Evolutionary conservation across 2,329 filamentous ascomycete species (phyloP), one percentile per base, ranked within the genome.

Genomic region (Diaporthe vaccinii): DNA sequence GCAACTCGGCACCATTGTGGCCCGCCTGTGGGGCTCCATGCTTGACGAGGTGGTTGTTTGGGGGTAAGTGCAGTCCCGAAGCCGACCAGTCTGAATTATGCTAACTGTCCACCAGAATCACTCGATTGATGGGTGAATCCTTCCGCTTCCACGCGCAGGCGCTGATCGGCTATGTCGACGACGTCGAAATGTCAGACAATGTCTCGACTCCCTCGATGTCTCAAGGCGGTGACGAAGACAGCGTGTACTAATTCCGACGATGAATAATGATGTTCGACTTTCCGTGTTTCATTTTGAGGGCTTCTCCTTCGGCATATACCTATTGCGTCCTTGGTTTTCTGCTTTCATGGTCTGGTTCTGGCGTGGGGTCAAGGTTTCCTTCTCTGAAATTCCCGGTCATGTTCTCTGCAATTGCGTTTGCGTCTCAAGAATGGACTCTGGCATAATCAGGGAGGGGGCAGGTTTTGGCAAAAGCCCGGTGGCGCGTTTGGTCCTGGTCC

Each of bases 41-140:
- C 92, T 98, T 78, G 97, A 98, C 83, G 97, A 98, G 86, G 97
- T 98, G 78, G 96, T 98, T 79, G 97, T 99, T 76, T 98, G 97
- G 97, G 97, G 97, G 95, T 98, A 93, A 91, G 95, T 94, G 6
- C 10, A n/a, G 25, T 57, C 44, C 46, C 9, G 6, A 17, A 59
- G 31, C 31, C 25, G 49, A 25, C 22, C 25, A 12, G 39, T 51
- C 59, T 20, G 22, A 58, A 58, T 36, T 67, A 68, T 71, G 79
- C 89, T 91, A 87, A 92, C 84, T 68, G 51, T 41, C 53, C 34
- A 20, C 22, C 81, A 96, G 94, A 75, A 96, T 97, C 82, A 96
- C 95, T 80, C 95, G 97, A 83, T 91, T 98, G 69, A 98, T 98
- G 94, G 97, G 97, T 81, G 97, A 98, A 86, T 96, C 97, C 71